These are phyloP conservation scores for Meyerozyma carpophila DNA, from an alignment of 1,139 yeast species.

Conservation along the genomic window DNA sequence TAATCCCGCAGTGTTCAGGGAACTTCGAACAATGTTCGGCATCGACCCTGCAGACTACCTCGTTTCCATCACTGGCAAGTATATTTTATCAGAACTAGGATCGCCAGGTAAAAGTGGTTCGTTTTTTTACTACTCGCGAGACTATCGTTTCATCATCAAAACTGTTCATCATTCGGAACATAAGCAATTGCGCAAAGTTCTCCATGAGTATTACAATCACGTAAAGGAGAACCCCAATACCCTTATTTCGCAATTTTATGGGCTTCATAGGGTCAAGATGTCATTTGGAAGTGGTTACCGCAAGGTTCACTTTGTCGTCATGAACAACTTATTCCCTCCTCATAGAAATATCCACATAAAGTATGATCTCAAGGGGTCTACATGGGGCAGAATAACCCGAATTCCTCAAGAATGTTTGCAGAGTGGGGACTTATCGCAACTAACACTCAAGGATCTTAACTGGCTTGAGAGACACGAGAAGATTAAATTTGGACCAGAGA, in stretches of 20 bases:
- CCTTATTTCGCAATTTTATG: constrained; percentile 87
- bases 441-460: constrained; percentile 74
- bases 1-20: constrained; percentile 90
- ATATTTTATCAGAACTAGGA: constrained; percentile 84
- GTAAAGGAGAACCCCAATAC: constrained; percentile 85
- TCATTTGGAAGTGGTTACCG: constrained; percentile 53
- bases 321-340: constrained; percentile 97
- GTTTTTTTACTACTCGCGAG: constrained; percentile 90
- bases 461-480: constrained; percentile 67
- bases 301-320: constrained; percentile 88
- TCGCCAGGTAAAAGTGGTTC: constrained; percentile 98
- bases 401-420: constrained; percentile 17
- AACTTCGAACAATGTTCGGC: constrained; percentile 71
- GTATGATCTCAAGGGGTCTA: constrained; percentile 90
- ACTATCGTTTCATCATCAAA: constrained; percentile 88
- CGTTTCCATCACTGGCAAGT: constrained; percentile 87
- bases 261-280: constrained; percentile 89
- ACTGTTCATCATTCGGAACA: constrained; percentile 95
- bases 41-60: constrained; percentile 95
- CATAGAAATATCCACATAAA: constrained; percentile 82
- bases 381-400: constrained; percentile 70
- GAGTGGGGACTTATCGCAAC: constrained; percentile 26
- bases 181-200: constrained; percentile 66
- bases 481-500: constrained; percentile 69
- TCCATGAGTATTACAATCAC: constrained; percentile 75